Evolutionary conservation across 148 eudicot genomes (phyloP).

Genomic region (Silene uniflora): DNA sequence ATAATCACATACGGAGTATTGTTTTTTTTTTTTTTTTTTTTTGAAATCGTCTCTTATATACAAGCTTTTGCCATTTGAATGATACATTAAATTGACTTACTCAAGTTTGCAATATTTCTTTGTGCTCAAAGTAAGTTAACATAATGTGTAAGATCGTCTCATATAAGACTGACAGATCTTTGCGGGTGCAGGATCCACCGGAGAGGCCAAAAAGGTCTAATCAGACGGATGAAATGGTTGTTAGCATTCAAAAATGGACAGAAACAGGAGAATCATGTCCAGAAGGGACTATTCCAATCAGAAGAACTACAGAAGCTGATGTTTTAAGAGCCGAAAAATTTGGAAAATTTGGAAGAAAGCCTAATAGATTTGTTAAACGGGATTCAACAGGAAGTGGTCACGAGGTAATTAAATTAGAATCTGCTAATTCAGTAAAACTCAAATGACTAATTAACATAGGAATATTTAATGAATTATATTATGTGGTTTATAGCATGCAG

Average conservation of each 20-base stretch:
- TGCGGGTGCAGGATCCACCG: slow-evolving; percentile 60
- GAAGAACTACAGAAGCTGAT: slow-evolving; percentile 80
- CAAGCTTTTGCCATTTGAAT: too few relatives aligned
- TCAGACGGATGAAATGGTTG: slow-evolving; percentile 30
- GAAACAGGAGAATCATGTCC: slow-evolving; percentile 73
- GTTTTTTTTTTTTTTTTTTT: too few relatives aligned
- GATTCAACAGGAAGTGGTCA: slow-evolving; percentile 83
- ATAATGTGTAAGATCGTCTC: neutral
- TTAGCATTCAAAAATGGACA: slow-evolving; percentile 60
- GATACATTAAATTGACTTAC: too few relatives aligned
- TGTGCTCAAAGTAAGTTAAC: too few relatives aligned
- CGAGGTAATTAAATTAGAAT: slow-evolving; percentile 53
- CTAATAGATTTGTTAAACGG: slow-evolving; percentile 40
- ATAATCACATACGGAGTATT: neutral
- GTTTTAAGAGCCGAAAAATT: slow-evolving; percentile 56
- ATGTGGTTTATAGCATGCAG: slow-evolving; percentile 63
- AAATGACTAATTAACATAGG: neutral
- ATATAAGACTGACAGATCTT: neutral
- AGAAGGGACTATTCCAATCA: slow-evolving; percentile 83
- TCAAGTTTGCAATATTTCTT: too few relatives aligned
- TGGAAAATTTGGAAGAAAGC: slow-evolving; percentile 68
- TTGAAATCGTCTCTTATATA: too few relatives aligned
- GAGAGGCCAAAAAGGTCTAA: slow-evolving; percentile 67
- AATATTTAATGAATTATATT: neutral
- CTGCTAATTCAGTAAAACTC: neutral